These are phyloP conservation scores for Podospora australis DNA, from an alignment of 495 filamentous ascomycete genomes.

Conservation along the genomic window DNA sequence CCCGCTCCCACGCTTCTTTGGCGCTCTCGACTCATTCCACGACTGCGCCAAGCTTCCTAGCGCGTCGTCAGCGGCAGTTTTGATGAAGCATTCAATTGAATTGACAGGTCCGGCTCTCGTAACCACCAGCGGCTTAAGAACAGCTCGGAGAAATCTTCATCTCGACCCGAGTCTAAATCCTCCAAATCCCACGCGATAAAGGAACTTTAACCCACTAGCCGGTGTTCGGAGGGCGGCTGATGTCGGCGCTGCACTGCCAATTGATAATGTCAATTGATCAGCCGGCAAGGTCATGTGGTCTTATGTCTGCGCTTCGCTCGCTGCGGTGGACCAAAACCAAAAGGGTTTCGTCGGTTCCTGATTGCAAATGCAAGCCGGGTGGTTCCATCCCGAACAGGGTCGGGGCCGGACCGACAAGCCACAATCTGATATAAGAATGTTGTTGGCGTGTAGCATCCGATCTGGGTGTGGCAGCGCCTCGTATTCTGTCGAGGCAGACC, in stretches of 20 bases:
- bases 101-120: neutral
- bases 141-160: too few relatives aligned
- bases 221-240: constrained; percentile 3
- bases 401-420: neutral
- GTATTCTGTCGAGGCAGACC: too few relatives aligned
- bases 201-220: neutral
- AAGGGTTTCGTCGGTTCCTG: too few relatives aligned
- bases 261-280: neutral
- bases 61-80: neutral
- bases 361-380: neutral
- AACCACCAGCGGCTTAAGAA: neutral
- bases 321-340: too few relatives aligned
- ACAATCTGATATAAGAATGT: neutral
- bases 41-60: constrained; percentile 8
- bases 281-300: constrained; percentile 3
- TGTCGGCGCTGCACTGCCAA: constrained; percentile 1
- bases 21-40: neutral
- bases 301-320: neutral
- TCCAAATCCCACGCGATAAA: neutral
- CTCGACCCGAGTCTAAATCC: too few relatives aligned
- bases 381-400: neutral
- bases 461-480: too few relatives aligned
- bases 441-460: too few relatives aligned
- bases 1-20: constrained; percentile 1
- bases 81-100: too few relatives aligned